These are phyloP conservation scores for Botrytis squamosa DNA, from an alignment of 2,329 filamentous ascomycete species.

Conservation along the genomic window DNA sequence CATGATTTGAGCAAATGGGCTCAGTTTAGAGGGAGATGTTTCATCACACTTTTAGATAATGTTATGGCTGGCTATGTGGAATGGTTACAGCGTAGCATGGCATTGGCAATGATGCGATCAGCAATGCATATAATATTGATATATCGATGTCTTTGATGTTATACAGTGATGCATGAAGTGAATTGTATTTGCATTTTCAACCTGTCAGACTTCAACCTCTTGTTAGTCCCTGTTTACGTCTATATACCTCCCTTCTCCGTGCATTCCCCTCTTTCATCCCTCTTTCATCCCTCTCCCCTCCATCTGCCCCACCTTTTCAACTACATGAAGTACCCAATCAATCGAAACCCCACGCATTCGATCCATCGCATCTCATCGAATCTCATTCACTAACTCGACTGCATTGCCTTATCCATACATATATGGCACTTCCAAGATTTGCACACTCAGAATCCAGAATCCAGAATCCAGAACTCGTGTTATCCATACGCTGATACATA, in stretches of 20 bases:
- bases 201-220: background rate
- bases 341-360: background rate
- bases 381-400: too few relatives aligned
- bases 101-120: slow-evolving; percentile 3
- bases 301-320: background rate
- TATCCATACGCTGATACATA: too few relatives aligned
- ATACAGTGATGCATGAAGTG: background rate
- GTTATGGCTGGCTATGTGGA: background rate
- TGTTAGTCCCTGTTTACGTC: background rate
- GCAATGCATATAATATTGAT: background rate
- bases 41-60: background rate
- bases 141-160: background rate
- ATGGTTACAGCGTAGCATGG: background rate
- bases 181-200: background rate
- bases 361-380: background rate
- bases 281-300: too few relatives aligned
- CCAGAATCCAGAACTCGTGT: too few relatives aligned
- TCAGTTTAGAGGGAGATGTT: slow-evolving; percentile 1
- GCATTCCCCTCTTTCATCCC: background rate
- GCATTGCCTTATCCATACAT: too few relatives aligned
- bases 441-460: too few relatives aligned
- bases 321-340: background rate
- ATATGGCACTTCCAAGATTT: too few relatives aligned
- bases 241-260: background rate
- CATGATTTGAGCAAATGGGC: slow-evolving; percentile 7